These are phyloP conservation scores for Begonia peltatifolia DNA, from an alignment of 306 rosid genomes.

Conservation along the genomic window DNA sequence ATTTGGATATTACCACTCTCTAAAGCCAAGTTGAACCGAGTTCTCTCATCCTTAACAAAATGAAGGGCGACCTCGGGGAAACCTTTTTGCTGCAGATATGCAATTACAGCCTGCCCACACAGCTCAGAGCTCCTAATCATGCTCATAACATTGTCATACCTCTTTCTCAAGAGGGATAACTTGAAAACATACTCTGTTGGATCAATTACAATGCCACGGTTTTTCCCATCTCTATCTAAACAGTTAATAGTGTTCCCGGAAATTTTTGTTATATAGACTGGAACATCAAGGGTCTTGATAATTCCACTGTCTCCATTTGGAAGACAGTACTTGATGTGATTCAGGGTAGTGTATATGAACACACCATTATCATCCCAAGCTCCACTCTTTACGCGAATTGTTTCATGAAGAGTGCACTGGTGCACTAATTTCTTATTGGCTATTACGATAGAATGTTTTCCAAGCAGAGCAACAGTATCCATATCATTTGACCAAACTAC, in stretches of 20 bases:
- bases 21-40: constrained; percentile 70
- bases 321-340: constrained; percentile 78
- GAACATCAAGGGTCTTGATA: constrained; percentile 61
- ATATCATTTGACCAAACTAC: constrained; percentile 70
- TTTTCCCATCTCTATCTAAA: constrained; percentile 86
- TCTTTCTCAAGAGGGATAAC: constrained; percentile 57
- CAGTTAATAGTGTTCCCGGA: constrained; percentile 49
- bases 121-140: constrained; percentile 79
- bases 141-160: constrained; percentile 67
- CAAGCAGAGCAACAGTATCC: constrained; percentile 69
- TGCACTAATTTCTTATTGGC: constrained; percentile 75
- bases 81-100: constrained; percentile 83
- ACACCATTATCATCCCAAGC: constrained; percentile 89
- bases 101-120: constrained; percentile 85
- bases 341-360: constrained; percentile 68
- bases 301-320: constrained; percentile 83
- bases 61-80: constrained; percentile 91
- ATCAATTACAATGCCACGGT: constrained; percentile 45
- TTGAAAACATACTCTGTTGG: constrained; percentile 69
- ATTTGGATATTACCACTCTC: constrained; percentile 85
- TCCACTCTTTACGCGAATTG: constrained; percentile 87
- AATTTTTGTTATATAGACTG: constrained; percentile 66
- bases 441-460: constrained; percentile 71
- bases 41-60: constrained; percentile 81
- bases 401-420: constrained; percentile 84